Evolutionary conservation across 805 yeast species (phyloP).

Genomic region (Nakazawaea ishiwadae): DNA sequence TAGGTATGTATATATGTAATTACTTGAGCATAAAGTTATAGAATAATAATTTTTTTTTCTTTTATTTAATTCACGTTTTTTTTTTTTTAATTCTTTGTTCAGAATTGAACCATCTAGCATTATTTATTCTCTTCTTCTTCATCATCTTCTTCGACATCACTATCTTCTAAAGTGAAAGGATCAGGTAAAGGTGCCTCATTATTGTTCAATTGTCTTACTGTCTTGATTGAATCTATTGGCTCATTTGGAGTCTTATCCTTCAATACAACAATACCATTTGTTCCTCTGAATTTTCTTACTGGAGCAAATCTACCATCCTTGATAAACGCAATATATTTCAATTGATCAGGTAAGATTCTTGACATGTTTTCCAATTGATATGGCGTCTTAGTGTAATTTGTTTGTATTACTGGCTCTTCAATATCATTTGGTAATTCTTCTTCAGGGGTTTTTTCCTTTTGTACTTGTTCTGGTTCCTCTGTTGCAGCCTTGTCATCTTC

Average conservation of each 20-base stretch:
- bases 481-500: slow-evolving; percentile 19
- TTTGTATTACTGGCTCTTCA: slow-evolving; percentile 35
- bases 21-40: neutral
- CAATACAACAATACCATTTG: slow-evolving; percentile 68
- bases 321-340: slow-evolving; percentile 73
- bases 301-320: slow-evolving; percentile 78
- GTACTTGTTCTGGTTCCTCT: slow-evolving; percentile 14
- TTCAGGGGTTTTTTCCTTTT: slow-evolving; percentile 11
- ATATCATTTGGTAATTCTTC: slow-evolving; percentile 20
- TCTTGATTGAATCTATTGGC: slow-evolving; percentile 65
- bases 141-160: slow-evolving; percentile 37
- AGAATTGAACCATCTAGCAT: too few species aligned
- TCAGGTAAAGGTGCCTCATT: slow-evolving; percentile 73
- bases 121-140: neutral
- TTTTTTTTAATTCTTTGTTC: too few species aligned
- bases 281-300: slow-evolving; percentile 67
- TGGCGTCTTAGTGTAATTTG: slow-evolving; percentile 57
- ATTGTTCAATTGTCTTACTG: slow-evolving; percentile 73
- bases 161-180: slow-evolving; percentile 59
- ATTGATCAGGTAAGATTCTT: slow-evolving; percentile 86
- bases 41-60: neutral
- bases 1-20: slow-evolving; percentile 19
- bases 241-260: slow-evolving; percentile 59
- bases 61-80: too few species aligned
- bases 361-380: slow-evolving; percentile 74